Base-by-base conservation (phyloP, 225 moss, liverwort and hornwort species). In the Anthoceros angustus region DNA sequence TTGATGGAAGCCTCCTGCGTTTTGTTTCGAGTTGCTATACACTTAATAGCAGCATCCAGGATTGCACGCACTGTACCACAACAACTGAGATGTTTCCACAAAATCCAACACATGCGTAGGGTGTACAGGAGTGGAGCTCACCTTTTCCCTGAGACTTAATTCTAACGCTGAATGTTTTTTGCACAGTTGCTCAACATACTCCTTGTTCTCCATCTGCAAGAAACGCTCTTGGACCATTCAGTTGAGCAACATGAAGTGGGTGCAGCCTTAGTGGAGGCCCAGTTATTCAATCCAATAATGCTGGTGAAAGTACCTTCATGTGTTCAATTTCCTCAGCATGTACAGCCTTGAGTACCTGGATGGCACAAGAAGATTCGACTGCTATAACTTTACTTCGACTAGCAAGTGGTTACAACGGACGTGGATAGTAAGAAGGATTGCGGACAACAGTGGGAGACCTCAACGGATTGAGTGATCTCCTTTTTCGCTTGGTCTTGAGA, bases 201-300 rank as follows among this genome's bases (percentile, higher is more conserved):
- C 55, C 14, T 55, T 55, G n/a, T 55, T 55, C 55, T 55, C 55
- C 55, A 55, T 55, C 55, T 55, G 55, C 55, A 4, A 55, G 55
- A 20, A 23, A 20, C 55, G 23, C 23, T 55, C 55, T 15, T 55
- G 23, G 6, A 55, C n/a, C 8, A 7, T 55, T 55, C 55, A 55
- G 1, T 23, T 7, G 7, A 55, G 23, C 55, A 55, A 55, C 16
- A 18, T 55, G 10, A 55, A 55, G 55, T 2, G 18, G 23, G 23
- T 1, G 0, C 23, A 18, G 55, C n/a, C 55, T 0, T 55, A 9
- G n/a, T 15, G 55, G 23, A 15, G 18, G 55, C 12, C 18, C 2
- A 7, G n/a, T 55, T 23, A 20, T 18, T 8, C 23, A 55, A 55
- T 18, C 55, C 23, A 55, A 23, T n/a, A 55, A 55, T 55, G n/a